Base-by-base conservation (phyloP, 495 filamentous ascomycete genomes). In the Daldinia loculata region DNA sequence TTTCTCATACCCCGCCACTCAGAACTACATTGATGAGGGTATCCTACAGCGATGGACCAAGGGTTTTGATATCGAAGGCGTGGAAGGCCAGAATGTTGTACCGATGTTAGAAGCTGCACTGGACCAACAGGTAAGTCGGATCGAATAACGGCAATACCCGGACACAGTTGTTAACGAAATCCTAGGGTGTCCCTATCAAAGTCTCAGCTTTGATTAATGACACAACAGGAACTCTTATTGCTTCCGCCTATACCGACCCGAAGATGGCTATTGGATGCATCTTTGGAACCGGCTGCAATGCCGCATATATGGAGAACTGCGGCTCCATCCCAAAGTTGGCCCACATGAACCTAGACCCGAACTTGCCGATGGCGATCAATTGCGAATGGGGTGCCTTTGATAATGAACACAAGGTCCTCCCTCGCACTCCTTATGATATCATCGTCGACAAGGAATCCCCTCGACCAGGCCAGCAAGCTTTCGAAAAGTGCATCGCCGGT, bases 361-460 rank as follows among this genome's bases (percentile, higher is more conserved):
- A 94, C 61, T 90, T 91, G 77, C 93, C 92, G 53, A 95, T 99
- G 81, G 95, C 94, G 50, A 99, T 99, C 83, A 99, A 99, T 85
- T 99, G 95, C 84, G 95, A 99, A 81, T 99, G 94, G 86, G 95
- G 95, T 55, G 96, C 95, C 56, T 99, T 99, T 77, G 95, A 99
- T 82, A 98, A 98, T 80, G 94, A 99, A 81, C 91, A 95, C 81
- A 84, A 91, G 60, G 91, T 99, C 53, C 89, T 99, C 19, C 96
- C 95, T 15, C 90, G 92, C 34, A 98, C 94, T 24, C 89, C 88
- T 56, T 90, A 90, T 78, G 95, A 98, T 78, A 82, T 91, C 66
- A 88, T 92, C 75, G 92, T 98, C 71, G 95, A 98, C 85, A 90
- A 92, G 67, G 92, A 95, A 76, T 97, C 94, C 6, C 95, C 95